Evolutionary conservation across 2,329 filamentous ascomycete species (phyloP).

Genomic region (Fusarium piperis): DNA sequence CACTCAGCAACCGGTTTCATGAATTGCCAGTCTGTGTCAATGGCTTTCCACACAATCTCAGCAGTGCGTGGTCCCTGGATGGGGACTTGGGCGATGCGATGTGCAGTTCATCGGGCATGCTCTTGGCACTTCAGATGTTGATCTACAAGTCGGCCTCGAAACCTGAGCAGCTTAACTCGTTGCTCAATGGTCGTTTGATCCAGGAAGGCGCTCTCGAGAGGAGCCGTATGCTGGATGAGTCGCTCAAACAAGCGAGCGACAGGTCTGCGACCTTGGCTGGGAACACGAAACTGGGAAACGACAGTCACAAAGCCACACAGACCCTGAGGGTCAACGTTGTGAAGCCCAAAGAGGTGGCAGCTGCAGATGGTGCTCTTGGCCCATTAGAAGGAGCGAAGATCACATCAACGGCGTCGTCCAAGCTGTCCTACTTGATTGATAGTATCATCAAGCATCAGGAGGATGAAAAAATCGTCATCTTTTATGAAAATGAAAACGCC

Average conservation of each 20-base stretch:
- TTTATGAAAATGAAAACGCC: slow-evolving; percentile 89
- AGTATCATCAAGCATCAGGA: slow-evolving; percentile 73
- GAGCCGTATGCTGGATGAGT: slow-evolving; percentile 41
- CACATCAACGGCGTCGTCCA: slow-evolving; percentile 84
- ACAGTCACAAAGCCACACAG: slow-evolving; percentile 47
- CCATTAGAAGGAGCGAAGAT: slow-evolving; percentile 70
- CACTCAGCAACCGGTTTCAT: slow-evolving; percentile 73
- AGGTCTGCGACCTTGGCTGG: slow-evolving; percentile 49
- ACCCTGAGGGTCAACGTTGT: slow-evolving; percentile 41
- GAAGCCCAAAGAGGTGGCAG: slow-evolving; percentile 33
- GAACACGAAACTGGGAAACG: slow-evolving; percentile 56
- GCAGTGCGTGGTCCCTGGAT: slow-evolving; percentile 75
- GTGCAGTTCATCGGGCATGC: slow-evolving; percentile 60
- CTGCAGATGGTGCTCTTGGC: slow-evolving; percentile 43
- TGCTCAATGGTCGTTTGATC: slow-evolving; percentile 59
- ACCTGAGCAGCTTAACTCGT: slow-evolving; percentile 55
- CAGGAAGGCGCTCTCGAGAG: slow-evolving; percentile 52
- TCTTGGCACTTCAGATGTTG: slow-evolving; percentile 63
- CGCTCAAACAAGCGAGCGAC: slow-evolving; percentile 16
- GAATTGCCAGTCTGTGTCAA: slow-evolving; percentile 81
- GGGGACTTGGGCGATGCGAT: slow-evolving; percentile 58
- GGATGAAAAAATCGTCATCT: slow-evolving; percentile 87
- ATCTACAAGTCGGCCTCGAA: slow-evolving; percentile 57
- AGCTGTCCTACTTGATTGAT: slow-evolving; percentile 86
- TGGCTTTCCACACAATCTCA: slow-evolving; percentile 70